A percentile compares a stretch with the other conserved stretches of the same genome.
phyloP scores from a whole-genome alignment of 805 yeast species.

The Isabelozyma pseudorhagii region DNA sequence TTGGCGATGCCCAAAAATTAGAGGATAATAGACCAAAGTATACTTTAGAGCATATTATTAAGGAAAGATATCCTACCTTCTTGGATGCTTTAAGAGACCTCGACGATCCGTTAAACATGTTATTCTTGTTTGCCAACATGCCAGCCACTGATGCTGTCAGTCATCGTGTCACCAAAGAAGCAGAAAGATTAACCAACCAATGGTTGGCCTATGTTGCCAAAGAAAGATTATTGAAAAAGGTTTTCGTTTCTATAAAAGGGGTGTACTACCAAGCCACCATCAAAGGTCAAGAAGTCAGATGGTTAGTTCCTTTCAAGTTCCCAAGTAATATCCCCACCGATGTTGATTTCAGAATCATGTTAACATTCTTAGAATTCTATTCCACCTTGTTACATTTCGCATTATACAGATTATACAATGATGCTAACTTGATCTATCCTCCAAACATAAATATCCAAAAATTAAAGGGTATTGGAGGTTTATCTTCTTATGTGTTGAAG shows the following conservation, averaged over 20 bases:
- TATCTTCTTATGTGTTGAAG: slow-evolving; percentile 78
- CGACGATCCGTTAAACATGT: slow-evolving; percentile 94
- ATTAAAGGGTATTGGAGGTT: slow-evolving; percentile 85
- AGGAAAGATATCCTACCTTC: slow-evolving; percentile 94
- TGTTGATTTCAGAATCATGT: slow-evolving; percentile 94
- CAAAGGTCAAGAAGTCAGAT: slow-evolving; percentile 87
- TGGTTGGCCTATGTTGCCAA: slow-evolving; percentile 93
- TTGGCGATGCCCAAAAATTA: slow-evolving; percentile 79
- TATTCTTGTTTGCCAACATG: slow-evolving; percentile 88
- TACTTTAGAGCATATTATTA: slow-evolving; percentile 84
- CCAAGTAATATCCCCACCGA: slow-evolving; percentile 94
- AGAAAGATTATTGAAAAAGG: slow-evolving; percentile 78
- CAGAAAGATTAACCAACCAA: slow-evolving; percentile 82
- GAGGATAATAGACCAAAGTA: slow-evolving; percentile 81
- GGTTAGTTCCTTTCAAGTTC: slow-evolving; percentile 97
- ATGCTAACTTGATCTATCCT: slow-evolving; percentile 83
- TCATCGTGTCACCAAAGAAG: slow-evolving; percentile 80
- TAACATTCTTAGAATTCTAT: slow-evolving; percentile 93
- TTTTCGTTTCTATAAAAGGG: slow-evolving; percentile 95
- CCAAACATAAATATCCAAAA: slow-evolving; percentile 74
- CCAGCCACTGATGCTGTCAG: slow-evolving; percentile 88
- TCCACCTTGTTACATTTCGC: slow-evolving; percentile 88
- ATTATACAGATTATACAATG: slow-evolving; percentile 80
- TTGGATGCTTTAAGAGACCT: slow-evolving; percentile 88
- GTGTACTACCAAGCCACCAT: slow-evolving; percentile 90